A percentile compares a stretch with the other conserved stretches of the same genome.
Evolutionary conservation across 1,284 basidiomycete genomes (phyloP).

Genomic region (Ustilago shanxiensis): DNA sequence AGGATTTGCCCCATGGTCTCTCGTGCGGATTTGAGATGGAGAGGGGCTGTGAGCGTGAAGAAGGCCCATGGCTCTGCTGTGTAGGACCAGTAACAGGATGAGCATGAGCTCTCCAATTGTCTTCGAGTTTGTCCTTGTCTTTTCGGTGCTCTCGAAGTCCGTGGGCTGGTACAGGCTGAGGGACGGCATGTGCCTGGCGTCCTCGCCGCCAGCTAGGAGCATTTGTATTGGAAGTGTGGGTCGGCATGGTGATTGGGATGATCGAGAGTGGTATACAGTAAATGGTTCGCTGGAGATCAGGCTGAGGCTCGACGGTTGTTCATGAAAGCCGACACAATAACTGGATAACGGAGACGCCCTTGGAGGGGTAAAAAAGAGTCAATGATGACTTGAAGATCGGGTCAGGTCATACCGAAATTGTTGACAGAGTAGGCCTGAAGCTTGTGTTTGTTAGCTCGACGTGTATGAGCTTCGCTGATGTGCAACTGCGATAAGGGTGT

Average conservation of each 20-base stretch:
- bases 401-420: not conserved
- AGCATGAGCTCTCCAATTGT: slow-evolving; percentile 44
- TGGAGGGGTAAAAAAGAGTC: not conserved
- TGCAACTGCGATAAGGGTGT: not conserved
- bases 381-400: not conserved
- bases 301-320: not conserved
- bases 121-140: slow-evolving; percentile 23
- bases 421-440: not conserved
- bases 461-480: not conserved
- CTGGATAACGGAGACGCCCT: not conserved
- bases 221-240: slow-evolving; percentile 22
- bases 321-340: not conserved
- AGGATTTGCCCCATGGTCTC: not conserved
- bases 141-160: slow-evolving; percentile 18
- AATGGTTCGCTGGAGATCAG: not conserved
- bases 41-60: slow-evolving; percentile 23
- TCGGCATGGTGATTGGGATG: slow-evolving; percentile 20
- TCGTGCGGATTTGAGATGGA: slow-evolving; percentile 15
- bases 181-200: slow-evolving; percentile 2
- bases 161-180: slow-evolving; percentile 19
- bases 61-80: not conserved
- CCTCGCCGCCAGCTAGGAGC: slow-evolving; percentile 43
- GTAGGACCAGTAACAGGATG: slow-evolving; percentile 27
- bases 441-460: slow-evolving; percentile 2
- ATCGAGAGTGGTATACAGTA: not conserved